Evolutionary conservation across 768 basidiomycete genomes (phyloP).

Genomic region (Pleurotus cornucopiae): DNA sequence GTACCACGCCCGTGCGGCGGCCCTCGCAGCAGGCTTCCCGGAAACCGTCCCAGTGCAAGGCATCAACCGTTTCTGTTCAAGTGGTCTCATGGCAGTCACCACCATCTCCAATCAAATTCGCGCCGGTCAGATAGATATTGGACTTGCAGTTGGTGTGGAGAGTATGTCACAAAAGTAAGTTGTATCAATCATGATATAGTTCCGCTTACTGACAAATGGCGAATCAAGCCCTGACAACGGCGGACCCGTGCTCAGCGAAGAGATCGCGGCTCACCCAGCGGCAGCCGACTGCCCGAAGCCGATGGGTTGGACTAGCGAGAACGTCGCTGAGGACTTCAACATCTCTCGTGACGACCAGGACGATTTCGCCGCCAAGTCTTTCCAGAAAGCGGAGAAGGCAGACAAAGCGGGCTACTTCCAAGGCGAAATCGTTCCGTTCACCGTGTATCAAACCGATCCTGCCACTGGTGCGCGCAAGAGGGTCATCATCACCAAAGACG

Average conservation of each 20-base stretch:
- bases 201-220: background rate
- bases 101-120: slow-evolving; percentile 73
- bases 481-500: slow-evolving; percentile 64
- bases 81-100: slow-evolving; percentile 81
- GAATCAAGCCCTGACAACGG: slow-evolving; percentile 58
- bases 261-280: slow-evolving; percentile 49
- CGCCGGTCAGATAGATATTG: slow-evolving; percentile 75
- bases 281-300: slow-evolving; percentile 62
- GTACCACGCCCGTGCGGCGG: slow-evolving; percentile 71
- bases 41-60: slow-evolving; percentile 71
- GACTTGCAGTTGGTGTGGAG: slow-evolving; percentile 80
- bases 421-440: slow-evolving; percentile 75
- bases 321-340: slow-evolving; percentile 71
- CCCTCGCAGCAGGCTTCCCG: slow-evolving; percentile 78
- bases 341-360: slow-evolving; percentile 77
- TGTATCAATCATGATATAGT: background rate
- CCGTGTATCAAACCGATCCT: slow-evolving; percentile 55
- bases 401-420: slow-evolving; percentile 62
- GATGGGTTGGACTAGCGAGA: slow-evolving; percentile 92
- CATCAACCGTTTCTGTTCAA: slow-evolving; percentile 80
- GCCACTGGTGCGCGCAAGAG: slow-evolving; percentile 46
- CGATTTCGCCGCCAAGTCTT: slow-evolving; percentile 67
- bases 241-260: slow-evolving; percentile 56
- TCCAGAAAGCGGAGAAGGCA: slow-evolving; percentile 74
- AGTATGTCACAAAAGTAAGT: slow-evolving; percentile 75